Percentiles rank a stretch among this genome's conserved stretches.
phyloP scores from a whole-genome alignment of 352 stramenopile genomes.

The Phytopythium chamaehyphon region DNA sequence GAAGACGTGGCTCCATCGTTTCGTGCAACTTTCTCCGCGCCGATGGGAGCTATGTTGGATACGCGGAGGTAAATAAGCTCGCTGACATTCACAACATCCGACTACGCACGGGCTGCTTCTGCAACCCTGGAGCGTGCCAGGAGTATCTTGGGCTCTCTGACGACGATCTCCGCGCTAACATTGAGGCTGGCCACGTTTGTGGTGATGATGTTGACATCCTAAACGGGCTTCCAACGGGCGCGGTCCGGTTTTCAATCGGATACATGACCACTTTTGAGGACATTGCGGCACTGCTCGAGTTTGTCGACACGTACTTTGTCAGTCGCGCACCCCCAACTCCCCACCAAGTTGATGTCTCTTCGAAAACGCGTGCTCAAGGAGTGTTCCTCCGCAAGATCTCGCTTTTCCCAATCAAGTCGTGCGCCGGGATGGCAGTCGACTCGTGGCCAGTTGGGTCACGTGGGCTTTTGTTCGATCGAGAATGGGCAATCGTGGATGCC shows the following conservation, averaged over 20 bases:
- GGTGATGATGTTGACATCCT: conserved; percentile 68
- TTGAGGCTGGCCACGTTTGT: conserved; percentile 61
- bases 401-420: conserved; percentile 80
- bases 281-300: conserved; percentile 40
- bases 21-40: conserved; percentile 57
- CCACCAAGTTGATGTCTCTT: not conserved
- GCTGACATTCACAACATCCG: conserved; percentile 63
- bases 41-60: conserved; percentile 63
- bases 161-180: conserved; percentile 43
- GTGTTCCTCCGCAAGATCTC: conserved; percentile 47
- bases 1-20: conserved; percentile 38
- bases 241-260: conserved; percentile 61
- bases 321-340: conserved; percentile 12
- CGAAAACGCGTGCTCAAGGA: not conserved
- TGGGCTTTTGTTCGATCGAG: conserved; percentile 62
- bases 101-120: conserved; percentile 75
- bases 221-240: conserved; percentile 58
- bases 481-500: conserved; percentile 72
- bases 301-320: conserved; percentile 64
- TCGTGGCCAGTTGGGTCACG: conserved; percentile 56
- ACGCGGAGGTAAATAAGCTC: conserved; percentile 64
- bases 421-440: conserved; percentile 46
- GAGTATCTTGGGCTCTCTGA: conserved; percentile 53
- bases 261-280: conserved; percentile 82
- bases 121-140: conserved; percentile 76